Evolutionary conservation across 805 yeast species (phyloP).

Genomic region (Suhomyces tanzawaensis): DNA sequence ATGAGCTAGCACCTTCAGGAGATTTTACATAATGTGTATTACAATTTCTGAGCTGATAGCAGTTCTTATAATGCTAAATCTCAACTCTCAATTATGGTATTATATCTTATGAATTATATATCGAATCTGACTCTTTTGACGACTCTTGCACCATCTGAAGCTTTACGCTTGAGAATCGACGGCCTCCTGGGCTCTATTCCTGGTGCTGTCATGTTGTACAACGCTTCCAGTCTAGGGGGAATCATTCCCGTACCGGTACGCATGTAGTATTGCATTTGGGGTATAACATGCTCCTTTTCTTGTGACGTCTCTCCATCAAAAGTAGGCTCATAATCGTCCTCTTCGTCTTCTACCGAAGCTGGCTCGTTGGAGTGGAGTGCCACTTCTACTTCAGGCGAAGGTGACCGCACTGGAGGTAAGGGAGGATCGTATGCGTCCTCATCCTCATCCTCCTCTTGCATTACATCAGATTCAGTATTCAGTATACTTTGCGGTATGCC

Average conservation of each 20-base stretch:
- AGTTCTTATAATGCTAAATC: too few species aligned
- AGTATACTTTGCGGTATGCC: background rate
- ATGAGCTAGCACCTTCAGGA: too few species aligned
- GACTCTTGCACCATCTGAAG: conserved; percentile 2
- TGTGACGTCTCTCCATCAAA: conserved; percentile 1
- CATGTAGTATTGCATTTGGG: background rate
- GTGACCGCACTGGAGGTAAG: background rate
- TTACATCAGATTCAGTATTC: background rate
- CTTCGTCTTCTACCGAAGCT: conserved; percentile 11
- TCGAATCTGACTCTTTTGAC: conserved; percentile 33
- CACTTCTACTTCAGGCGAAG: background rate
- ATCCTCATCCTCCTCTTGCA: background rate
- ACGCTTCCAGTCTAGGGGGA: background rate
- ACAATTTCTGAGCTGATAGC: too few species aligned
- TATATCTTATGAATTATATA: conserved; percentile 5
- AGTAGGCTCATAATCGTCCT: conserved; percentile 13
- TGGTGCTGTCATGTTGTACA: background rate
- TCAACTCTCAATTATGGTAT: too few species aligned
- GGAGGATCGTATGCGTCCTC: conserved; percentile 4
- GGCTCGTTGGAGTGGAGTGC: background rate
- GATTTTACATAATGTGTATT: too few species aligned
- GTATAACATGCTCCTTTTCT: background rate
- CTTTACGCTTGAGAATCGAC: conserved; percentile 6
- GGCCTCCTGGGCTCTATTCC: background rate
- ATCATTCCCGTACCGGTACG: conserved; percentile 1